Conservation (phyloP, 441 rosid genomes). For the Populus trichocarpa region DNA sequence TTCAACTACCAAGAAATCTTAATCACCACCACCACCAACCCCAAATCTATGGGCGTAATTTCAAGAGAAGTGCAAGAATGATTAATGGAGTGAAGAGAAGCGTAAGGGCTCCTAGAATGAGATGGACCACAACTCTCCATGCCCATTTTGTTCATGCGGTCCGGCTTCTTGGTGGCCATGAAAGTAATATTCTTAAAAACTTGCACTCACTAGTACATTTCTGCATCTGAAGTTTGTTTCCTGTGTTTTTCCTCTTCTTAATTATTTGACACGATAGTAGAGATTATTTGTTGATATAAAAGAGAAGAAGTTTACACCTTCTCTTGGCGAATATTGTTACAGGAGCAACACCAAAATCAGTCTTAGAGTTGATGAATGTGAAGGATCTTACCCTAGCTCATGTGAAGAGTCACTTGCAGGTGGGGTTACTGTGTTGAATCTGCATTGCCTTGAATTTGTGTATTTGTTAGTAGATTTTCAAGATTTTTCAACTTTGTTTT, state of each 20-base stretch:
- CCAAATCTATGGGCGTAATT: slow-evolving; percentile 62
- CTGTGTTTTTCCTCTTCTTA: not conserved
- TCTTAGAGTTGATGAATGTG: slow-evolving; percentile 95
- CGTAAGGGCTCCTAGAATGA: slow-evolving; percentile 91
- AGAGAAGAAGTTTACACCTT: not conserved
- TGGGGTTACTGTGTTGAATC: slow-evolving; percentile 34
- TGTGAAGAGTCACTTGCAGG: slow-evolving; percentile 99
- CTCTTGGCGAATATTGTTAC: slow-evolving; percentile 5
- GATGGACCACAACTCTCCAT: slow-evolving; percentile 97
- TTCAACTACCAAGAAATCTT: slow-evolving; percentile 26
- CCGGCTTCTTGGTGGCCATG: slow-evolving; percentile 99
- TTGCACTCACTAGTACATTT: not conserved
- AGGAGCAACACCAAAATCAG: slow-evolving; percentile 99
- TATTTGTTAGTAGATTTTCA: not conserved
- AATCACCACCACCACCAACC: slow-evolving; percentile 44
- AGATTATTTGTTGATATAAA: not conserved
- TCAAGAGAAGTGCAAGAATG: slow-evolving; percentile 62
- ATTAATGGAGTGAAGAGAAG: slow-evolving; percentile 54
- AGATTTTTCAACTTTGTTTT: slow-evolving; percentile 15
- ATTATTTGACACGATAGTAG: not conserved
- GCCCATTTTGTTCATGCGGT: slow-evolving; percentile 95
- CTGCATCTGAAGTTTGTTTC: not conserved
- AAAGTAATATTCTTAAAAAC: slow-evolving; percentile 42
- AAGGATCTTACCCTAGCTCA: slow-evolving; percentile 99
- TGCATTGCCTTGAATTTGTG: slow-evolving; percentile 21